Percentiles rank a stretch among this genome's conserved stretches.
phyloP scores from a whole-genome alignment of 306 rosid species.

The Ormosia semicastrata region DNA sequence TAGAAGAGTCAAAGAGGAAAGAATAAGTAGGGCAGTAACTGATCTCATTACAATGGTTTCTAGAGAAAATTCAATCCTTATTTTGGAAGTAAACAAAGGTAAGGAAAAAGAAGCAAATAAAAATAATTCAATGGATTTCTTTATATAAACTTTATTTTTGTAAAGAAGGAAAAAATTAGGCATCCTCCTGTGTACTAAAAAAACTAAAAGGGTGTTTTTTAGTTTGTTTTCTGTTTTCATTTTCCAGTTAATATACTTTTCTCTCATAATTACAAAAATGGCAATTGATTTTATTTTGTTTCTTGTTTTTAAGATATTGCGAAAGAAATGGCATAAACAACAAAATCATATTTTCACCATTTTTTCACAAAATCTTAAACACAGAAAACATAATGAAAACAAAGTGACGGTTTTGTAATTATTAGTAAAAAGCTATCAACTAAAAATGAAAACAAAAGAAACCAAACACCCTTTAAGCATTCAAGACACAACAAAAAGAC shows the following conservation, averaged over 20 bases:
- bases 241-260: too few species aligned
- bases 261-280: too few species aligned
- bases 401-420: background rate
- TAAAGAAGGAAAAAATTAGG: background rate
- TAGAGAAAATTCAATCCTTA: background rate
- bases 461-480: background rate
- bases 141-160: background rate
- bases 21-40: background rate
- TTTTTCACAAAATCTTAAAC: background rate
- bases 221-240: too few species aligned
- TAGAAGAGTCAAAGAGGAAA: background rate
- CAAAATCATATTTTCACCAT: background rate
- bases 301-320: too few species aligned
- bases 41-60: background rate
- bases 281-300: too few species aligned
- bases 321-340: too few species aligned
- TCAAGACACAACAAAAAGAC: background rate
- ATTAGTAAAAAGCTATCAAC: background rate
- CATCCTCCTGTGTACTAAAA: background rate
- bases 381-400: background rate
- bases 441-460: background rate
- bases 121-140: background rate
- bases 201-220: background rate
- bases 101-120: background rate
- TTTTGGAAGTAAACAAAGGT: background rate